Base-by-base conservation (phyloP, 78 protist genomes). In the Salpingoeca rosetta region DNA sequence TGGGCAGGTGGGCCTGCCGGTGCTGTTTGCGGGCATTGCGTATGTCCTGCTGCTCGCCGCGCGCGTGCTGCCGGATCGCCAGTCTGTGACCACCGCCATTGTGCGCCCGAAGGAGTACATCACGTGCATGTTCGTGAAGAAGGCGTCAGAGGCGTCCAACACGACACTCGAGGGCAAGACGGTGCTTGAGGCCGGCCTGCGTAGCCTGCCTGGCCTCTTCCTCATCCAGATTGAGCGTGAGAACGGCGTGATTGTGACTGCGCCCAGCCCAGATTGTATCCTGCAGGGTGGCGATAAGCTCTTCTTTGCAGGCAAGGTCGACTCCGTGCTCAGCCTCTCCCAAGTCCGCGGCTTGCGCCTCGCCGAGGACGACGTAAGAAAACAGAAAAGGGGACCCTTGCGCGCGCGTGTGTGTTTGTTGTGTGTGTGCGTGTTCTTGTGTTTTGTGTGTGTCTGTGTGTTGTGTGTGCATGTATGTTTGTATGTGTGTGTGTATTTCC, bases 1-100 rank as follows among this genome's bases (percentile, higher is more conserved):
- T 17, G 90, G 44, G 44, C 22, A 24, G 41, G 39, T 65, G 2
- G 88, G 88, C 45, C 41, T 85, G 36, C 88, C 88, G 27, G 82
- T 85, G 56, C 24, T 28, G 43, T 38, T 85, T 38, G 36, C 80
- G 57, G 57, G 88, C 45, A 43, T 12, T 27, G 35, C 40, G 43
- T 85, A 42, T 43, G 28, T 75, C 17, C 7, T 85, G 31, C 31
- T 85, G 25, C 28, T 24, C 1, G 75, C 83, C 24, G 45, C 76
- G 22, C 57, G 36, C 43, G 83, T 85, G 11, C 45, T 77, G 45
- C 83, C 83, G 37, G 77, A 28, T n/a, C 72, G 87, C 31, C 37
- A 72, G 35, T 12, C 10, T 72, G 37, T 72, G 76, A 17, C 35
- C 3, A 1, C 84, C 75, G 44, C 57, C 39, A 12, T 27, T 12